Conservation (phyloP, 495 filamentous ascomycete species). For the Lentithecium fluviatile region DNA sequence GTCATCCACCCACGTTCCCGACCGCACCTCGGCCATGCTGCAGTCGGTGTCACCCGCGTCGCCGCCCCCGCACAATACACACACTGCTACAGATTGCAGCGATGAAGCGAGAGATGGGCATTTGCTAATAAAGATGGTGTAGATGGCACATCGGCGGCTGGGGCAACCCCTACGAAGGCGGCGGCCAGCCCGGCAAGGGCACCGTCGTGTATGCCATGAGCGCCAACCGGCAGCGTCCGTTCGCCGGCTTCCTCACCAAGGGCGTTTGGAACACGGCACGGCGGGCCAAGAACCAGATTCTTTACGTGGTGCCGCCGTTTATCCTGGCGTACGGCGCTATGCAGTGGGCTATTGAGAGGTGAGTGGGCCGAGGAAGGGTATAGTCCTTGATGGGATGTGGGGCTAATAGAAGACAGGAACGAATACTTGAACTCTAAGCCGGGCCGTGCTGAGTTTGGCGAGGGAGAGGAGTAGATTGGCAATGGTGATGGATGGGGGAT, state of each 20-base stretch:
- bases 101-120: neutral
- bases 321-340: conserved; percentile 18
- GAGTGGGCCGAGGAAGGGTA: neutral
- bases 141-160: conserved; percentile 29
- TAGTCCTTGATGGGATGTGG: neutral
- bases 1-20: neutral
- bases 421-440: conserved; percentile 19
- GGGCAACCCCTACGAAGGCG: conserved; percentile 28
- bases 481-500: neutral
- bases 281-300: conserved; percentile 16
- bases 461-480: neutral
- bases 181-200: conserved; percentile 25
- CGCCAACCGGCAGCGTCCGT: conserved; percentile 22
- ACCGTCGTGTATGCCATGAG: conserved; percentile 17
- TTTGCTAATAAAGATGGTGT: neutral
- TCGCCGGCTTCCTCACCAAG: conserved; percentile 18
- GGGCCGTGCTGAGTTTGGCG: conserved; percentile 16
- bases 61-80: neutral
- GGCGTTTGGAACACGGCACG: conserved; percentile 13
- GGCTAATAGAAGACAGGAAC: conserved; percentile 8
- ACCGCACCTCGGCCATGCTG: neutral
- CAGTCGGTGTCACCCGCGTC: neutral
- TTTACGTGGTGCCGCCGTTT: conserved; percentile 29
- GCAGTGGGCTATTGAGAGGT: conserved; percentile 25
- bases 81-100: too few species aligned